Evolutionary conservation across 2,329 filamentous ascomycete genomes (phyloP), one percentile per base, ranked within the genome.

Genomic region (Sporothrix schenckii): DNA sequence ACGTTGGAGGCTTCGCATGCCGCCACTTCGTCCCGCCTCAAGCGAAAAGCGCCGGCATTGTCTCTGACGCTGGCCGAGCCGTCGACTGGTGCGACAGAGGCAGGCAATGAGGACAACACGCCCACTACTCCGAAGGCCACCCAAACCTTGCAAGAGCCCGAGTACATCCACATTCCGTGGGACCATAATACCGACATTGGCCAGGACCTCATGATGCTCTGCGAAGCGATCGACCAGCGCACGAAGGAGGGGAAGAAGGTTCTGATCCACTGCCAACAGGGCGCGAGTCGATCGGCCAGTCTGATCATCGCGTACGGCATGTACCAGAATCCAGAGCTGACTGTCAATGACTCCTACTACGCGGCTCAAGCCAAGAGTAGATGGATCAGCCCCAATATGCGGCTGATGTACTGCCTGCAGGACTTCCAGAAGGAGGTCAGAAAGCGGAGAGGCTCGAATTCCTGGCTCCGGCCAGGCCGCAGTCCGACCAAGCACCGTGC

Each of bases 381-480:
- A 76, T 96, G 92, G 92, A 94, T 96, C 75, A 93, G 92, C 71
- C 92, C 92, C 0, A 96, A 96, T 79, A 96, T 96, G 92, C 92
- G 92, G 74, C 84, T 96, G 74, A 93, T 96, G 85, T 95, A 95
- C 84, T 93, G 92, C 74, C 82, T 96, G 63, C 92, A 94, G 78
- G 92, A 94, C 76, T 94, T 94, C 77, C 88, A 90, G 74, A 90
- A 90, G 76, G 83, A 89, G 65, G 78, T 90, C 3, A 80, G 84
- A 1, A 85, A 83, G 76, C 87, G 82, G 78, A 85, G 81, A 78
- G 72, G 80, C 4, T 76, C 79, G 39, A 82, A 85, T 72, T 79
- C 86, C 74, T 77, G 84, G 79, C 82, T 80, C 34, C 82, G 83
- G 49, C 80, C 80, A 24, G 86, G 84, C 61, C 81, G 86, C 72